These are phyloP conservation scores for Coprinopsis marcescibilis DNA, from an alignment of 768 basidiomycete genomes.

Conservation along the genomic window DNA sequence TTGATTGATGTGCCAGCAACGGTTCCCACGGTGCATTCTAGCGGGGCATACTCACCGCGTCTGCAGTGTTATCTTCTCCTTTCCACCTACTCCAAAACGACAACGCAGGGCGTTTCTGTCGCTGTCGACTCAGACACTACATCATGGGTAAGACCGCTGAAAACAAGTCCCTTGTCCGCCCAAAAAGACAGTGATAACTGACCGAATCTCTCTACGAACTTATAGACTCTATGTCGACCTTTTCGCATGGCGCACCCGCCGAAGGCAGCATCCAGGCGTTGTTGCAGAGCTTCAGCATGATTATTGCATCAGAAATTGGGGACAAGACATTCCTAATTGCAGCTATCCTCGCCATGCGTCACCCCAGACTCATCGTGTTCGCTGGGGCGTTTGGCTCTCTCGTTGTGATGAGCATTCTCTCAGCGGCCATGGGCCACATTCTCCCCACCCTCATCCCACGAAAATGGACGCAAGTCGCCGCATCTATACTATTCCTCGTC, in stretches of 20 bases:
- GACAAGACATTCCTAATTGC: constrained; percentile 94
- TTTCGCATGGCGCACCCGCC: background rate
- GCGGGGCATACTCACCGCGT: too few relatives aligned
- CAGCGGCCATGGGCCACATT: constrained; percentile 88
- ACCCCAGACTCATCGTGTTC: constrained; percentile 83
- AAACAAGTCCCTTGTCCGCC: background rate
- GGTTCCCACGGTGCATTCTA: too few relatives aligned
- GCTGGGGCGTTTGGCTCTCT: constrained; percentile 84
- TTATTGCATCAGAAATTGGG: constrained; percentile 88
- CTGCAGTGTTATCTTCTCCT: too few relatives aligned
- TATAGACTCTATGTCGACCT: background rate
- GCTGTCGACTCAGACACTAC: too few relatives aligned
- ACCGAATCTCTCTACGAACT: background rate
- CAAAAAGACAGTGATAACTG: background rate
- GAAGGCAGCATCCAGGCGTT: constrained; percentile 49
- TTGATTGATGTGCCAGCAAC: too few relatives aligned
- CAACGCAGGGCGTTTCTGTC: too few relatives aligned
- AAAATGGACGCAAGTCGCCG: constrained; percentile 62
- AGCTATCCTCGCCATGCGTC: constrained; percentile 85
- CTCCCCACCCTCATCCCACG: constrained; percentile 77
- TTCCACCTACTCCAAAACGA: too few relatives aligned
- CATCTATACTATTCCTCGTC: constrained; percentile 79
- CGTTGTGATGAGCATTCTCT: constrained; percentile 88
- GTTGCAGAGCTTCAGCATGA: constrained; percentile 80
- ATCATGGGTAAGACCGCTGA: too few relatives aligned